These are phyloP conservation scores for Glycine soja DNA, from an alignment of 306 rosid species.

Conservation along the genomic window DNA sequence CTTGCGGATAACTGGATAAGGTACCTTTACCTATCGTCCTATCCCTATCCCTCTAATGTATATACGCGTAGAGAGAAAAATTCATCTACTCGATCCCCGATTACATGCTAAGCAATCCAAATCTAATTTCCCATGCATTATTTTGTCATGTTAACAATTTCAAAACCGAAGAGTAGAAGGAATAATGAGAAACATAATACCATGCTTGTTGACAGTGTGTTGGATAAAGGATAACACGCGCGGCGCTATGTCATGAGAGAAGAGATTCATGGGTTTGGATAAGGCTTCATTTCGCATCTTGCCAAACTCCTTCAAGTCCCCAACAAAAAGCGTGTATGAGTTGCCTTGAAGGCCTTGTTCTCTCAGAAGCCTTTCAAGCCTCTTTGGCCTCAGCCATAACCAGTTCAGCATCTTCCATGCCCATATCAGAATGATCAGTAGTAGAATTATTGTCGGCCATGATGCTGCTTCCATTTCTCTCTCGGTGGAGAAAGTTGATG, in stretches of 20 bases:
- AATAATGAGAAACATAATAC: neutral
- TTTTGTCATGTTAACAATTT: no score
- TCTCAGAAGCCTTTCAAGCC: constrained; percentile 53
- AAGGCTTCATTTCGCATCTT: neutral
- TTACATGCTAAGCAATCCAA: no score
- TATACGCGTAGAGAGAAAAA: no score
- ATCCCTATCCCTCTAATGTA: no score
- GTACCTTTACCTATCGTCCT: no score
- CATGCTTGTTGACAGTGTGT: neutral
- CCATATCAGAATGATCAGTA: neutral
- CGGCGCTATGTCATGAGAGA: neutral
- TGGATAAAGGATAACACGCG: neutral
- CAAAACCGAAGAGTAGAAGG: no score
- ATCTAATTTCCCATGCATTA: no score
- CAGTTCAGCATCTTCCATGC: constrained; percentile 53
- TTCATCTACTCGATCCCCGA: no score
- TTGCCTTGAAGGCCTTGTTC: constrained; percentile 58
- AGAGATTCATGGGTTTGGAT: neutral
- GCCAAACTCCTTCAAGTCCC: constrained; percentile 31
- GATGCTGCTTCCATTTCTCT: no score
- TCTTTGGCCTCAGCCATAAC: constrained; percentile 68
- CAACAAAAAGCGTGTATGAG: constrained; percentile 46
- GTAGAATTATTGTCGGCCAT: no score
- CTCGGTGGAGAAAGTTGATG: no score
- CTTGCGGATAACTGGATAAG: no score